These are phyloP conservation scores for Colletotrichum simmondsii DNA, from an alignment of 2,329 filamentous ascomycete genomes.

Conservation along the genomic window DNA sequence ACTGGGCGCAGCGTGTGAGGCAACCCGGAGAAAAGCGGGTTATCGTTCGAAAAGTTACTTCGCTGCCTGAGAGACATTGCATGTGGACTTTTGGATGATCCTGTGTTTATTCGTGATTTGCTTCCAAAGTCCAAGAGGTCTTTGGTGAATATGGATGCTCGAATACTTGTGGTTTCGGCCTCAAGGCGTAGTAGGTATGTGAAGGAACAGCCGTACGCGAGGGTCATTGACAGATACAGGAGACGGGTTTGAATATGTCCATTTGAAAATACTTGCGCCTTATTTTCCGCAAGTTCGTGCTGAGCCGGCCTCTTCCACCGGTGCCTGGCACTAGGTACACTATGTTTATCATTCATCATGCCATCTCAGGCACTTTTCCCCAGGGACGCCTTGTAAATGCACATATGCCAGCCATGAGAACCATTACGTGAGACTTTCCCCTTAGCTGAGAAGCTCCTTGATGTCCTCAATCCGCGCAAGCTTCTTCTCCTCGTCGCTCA, in stretches of 20 bases:
- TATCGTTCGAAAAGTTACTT: not conserved
- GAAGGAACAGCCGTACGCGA: not conserved
- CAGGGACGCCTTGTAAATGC: not conserved
- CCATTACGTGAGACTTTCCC: not conserved
- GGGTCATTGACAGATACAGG: no score
- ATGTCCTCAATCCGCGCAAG: conserved; percentile 93
- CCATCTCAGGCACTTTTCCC: not conserved
- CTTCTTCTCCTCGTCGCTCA: conserved; percentile 93
- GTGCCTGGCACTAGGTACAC: not conserved
- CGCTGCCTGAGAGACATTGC: not conserved
- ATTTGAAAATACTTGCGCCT: not conserved
- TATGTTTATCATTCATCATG: not conserved
- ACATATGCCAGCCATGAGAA: conserved; percentile 15
- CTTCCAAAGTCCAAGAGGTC: not conserved
- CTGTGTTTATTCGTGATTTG: not conserved
- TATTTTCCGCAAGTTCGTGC: not conserved
- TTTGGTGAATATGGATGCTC: not conserved
- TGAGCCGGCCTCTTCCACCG: not conserved
- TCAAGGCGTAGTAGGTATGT: not conserved
- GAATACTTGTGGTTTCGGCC: not conserved
- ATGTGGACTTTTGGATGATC: not conserved
- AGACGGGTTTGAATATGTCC: not conserved
- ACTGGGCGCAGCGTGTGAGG: not conserved
- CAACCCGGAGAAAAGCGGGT: not conserved
- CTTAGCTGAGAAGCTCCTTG: conserved; percentile 81